A percentile compares a stretch with the other conserved stretches of the same genome.
Evolutionary conservation across 2,329 filamentous ascomycete species (phyloP).

Genomic region (Trichophyton equinum): DNA sequence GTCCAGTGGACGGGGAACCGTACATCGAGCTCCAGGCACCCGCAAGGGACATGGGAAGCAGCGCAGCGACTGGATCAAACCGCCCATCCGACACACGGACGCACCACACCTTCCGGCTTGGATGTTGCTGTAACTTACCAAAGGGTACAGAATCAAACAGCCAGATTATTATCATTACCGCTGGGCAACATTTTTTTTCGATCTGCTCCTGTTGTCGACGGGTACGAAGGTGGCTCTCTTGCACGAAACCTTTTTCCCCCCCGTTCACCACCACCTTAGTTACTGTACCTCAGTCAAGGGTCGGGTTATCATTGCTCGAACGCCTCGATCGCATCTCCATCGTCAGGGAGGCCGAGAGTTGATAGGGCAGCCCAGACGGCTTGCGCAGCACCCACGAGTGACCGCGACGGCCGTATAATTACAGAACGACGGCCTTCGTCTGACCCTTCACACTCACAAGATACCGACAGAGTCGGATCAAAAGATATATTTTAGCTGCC

Average conservation of each 20-base stretch:
- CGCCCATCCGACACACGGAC: not conserved
- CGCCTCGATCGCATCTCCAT: not conserved
- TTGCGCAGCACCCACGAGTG: not conserved
- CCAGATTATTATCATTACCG: not conserved
- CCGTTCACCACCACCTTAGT: not conserved
- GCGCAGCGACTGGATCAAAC: not conserved
- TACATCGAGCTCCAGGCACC: constrained; percentile 8
- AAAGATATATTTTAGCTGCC: constrained; percentile 1
- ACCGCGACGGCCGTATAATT: not conserved
- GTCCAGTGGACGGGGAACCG: constrained; percentile 9
- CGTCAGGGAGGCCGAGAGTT: not conserved
- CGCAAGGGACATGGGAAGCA: constrained; percentile 1
- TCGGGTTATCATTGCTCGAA: constrained; percentile 2
- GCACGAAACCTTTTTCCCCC: constrained; percentile 2
- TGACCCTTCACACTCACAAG: not conserved
- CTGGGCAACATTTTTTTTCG: constrained; percentile 3
- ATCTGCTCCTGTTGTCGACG: not conserved
- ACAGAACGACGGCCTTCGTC: not conserved
- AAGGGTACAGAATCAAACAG: not conserved
- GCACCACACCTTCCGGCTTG: not conserved
- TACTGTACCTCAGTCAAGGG: not conserved
- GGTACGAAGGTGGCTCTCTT: constrained; percentile 3
- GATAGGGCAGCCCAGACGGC: not conserved
- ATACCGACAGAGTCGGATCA: constrained; percentile 1
- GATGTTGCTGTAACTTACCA: not conserved